Conservation (phyloP, 106 monocot genomes). For the Apostasia ramifera region DNA sequence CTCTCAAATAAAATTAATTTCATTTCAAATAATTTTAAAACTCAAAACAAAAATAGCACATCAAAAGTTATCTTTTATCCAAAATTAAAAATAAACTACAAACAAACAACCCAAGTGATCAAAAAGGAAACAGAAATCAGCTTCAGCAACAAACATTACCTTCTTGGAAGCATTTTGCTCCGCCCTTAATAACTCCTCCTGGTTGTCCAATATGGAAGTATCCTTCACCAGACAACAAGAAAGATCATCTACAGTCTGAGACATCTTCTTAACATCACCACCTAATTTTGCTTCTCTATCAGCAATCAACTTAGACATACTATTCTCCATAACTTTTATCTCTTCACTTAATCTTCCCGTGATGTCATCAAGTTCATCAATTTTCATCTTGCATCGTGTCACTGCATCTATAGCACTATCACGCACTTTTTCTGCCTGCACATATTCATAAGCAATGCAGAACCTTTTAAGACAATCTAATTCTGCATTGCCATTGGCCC, state of each 20-base stretch:
- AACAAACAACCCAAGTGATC: no score
- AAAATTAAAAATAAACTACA: no score
- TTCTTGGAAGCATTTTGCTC: constrained; percentile 61
- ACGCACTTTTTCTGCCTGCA: constrained; percentile 67
- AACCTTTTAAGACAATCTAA: constrained; percentile 78
- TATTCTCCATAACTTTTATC: constrained; percentile 62
- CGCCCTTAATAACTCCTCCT: constrained; percentile 48
- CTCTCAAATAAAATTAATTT: no score
- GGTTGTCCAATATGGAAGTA: constrained; percentile 67
- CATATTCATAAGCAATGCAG: constrained; percentile 85
- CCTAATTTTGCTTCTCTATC: constrained; percentile 77
- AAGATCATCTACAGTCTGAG: constrained; percentile 58
- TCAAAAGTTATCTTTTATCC: no score
- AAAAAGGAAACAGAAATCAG: not conserved
- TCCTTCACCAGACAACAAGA: constrained; percentile 79
- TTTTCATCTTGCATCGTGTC: constrained; percentile 40
- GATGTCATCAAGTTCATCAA: constrained; percentile 48
- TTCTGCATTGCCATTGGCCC: constrained; percentile 91
- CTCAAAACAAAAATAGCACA: no score
- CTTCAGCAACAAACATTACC: constrained; percentile 24
- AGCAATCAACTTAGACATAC: constrained; percentile 48
- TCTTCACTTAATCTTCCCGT: constrained; percentile 29
- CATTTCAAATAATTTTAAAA: no score
- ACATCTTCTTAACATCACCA: constrained; percentile 59
- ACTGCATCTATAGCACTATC: constrained; percentile 49